A percentile compares a stretch with the other conserved stretches of the same genome.
Evolutionary conservation across 805 yeast species (phyloP).

Genomic region (Kodamaea kaohsiungensis): DNA sequence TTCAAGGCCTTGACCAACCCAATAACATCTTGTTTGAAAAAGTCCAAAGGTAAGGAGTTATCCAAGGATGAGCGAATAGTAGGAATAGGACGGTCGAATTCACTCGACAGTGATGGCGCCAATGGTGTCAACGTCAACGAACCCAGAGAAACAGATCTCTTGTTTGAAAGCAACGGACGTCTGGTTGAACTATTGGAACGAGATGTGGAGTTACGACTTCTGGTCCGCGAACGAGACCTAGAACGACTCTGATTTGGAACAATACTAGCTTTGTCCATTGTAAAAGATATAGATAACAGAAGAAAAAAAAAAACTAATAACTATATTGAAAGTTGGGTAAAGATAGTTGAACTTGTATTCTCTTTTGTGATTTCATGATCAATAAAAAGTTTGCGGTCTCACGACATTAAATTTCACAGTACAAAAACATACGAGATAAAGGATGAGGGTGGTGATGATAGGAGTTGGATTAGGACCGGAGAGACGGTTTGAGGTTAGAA

Average conservation of each 20-base stretch:
- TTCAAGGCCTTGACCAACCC: conserved; percentile 61
- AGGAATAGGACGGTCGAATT: conserved; percentile 41
- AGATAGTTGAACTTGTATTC: not conserved
- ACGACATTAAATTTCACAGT: not conserved
- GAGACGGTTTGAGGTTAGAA: too few relatives aligned
- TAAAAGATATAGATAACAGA: not conserved
- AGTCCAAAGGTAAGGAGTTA: conserved; percentile 76
- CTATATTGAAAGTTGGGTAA: not conserved
- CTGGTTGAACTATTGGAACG: conserved; percentile 36
- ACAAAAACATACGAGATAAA: not conserved
- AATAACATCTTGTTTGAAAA: conserved; percentile 79
- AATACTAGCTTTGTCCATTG: conserved; percentile 3
- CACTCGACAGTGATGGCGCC: conserved; percentile 13
- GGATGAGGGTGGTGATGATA: not conserved
- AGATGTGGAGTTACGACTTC: conserved; percentile 35
- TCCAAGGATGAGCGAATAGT: conserved; percentile 64
- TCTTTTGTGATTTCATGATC: not conserved
- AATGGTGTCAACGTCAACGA: conserved; percentile 8
- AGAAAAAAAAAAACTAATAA: not conserved
- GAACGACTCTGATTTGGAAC: conserved; percentile 33
- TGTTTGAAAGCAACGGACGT: conserved; percentile 20
- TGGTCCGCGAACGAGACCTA: conserved; percentile 36
- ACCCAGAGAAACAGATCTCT: conserved; percentile 35
- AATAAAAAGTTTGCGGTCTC: not conserved
- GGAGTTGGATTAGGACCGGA: too few relatives aligned